phyloP scores from a whole-genome alignment of 1,139 yeast genomes.

The Insectozyma bohioensis region DNA sequence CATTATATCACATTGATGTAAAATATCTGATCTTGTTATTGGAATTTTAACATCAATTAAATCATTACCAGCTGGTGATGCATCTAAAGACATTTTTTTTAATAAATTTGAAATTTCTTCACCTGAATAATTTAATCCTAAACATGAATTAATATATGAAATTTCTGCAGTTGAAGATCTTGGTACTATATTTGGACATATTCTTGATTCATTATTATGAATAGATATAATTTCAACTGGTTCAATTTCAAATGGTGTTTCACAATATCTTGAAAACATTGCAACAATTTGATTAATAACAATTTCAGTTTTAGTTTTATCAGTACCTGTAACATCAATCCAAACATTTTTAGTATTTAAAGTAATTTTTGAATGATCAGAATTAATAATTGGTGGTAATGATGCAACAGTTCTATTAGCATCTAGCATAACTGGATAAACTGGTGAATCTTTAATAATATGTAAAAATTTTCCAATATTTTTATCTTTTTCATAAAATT shows the following conservation, averaged over 20 bases:
- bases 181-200: conserved; percentile 71
- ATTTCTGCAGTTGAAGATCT: conserved; percentile 75
- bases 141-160: conserved; percentile 84
- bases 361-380: conserved; percentile 86
- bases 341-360: conserved; percentile 83
- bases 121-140: conserved; percentile 73
- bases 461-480: conserved; percentile 86
- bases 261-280: conserved; percentile 89
- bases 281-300: conserved; percentile 92
- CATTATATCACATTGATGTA: conserved; percentile 98
- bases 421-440: conserved; percentile 88
- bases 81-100: conserved; percentile 77
- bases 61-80: conserved; percentile 51
- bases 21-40: conserved; percentile 90
- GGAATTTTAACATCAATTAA: conserved; percentile 76
- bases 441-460: conserved; percentile 85
- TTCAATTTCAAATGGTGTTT: conserved; percentile 76
- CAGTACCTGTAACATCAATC: conserved; percentile 94
- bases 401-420: conserved; percentile 78
- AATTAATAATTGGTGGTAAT: conserved; percentile 95
- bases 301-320: conserved; percentile 86
- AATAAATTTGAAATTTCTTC: conserved; percentile 69
- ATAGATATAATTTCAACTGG: conserved; percentile 83
- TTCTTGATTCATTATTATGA: conserved; percentile 76
- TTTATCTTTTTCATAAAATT: conserved; percentile 87